Evolutionary conservation across 495 filamentous ascomycete species (phyloP).

Genomic region (Aspergillus incahuasiensis): DNA sequence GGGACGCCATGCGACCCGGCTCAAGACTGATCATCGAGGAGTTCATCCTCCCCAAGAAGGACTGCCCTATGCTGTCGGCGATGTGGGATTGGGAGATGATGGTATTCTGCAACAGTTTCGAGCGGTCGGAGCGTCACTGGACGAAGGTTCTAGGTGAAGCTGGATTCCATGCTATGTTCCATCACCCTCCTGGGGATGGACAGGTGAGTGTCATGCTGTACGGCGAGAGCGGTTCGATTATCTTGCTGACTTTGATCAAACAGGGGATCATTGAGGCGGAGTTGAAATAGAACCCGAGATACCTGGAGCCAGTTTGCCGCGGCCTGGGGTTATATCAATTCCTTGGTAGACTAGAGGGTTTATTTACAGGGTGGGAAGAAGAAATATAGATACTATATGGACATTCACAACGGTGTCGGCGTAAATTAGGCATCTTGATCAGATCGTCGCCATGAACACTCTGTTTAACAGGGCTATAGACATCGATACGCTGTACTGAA

Average conservation of each 20-base stretch:
- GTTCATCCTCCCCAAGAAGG: conserved; percentile 34
- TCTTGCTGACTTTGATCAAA: background rate
- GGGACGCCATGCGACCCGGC: conserved; percentile 33
- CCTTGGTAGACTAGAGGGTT: too few relatives aligned
- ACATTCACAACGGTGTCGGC: too few relatives aligned
- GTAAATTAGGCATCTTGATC: too few relatives aligned
- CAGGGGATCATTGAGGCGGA: background rate
- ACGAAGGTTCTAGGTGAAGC: conserved; percentile 24
- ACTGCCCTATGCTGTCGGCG: conserved; percentile 17
- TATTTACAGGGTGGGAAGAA: too few relatives aligned
- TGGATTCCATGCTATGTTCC: conserved; percentile 29
- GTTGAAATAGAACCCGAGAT: background rate
- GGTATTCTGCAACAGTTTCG: conserved; percentile 24
- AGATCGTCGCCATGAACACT: too few relatives aligned
- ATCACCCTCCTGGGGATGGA: conserved; percentile 18
- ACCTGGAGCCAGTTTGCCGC: too few relatives aligned
- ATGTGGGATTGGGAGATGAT: conserved; percentile 35
- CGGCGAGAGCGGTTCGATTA: background rate
- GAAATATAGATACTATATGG: too few relatives aligned
- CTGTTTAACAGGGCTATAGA: too few relatives aligned
- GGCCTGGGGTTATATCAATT: too few relatives aligned
- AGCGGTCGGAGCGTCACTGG: conserved; percentile 29
- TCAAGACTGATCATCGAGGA: conserved; percentile 39
- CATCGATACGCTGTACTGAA: too few relatives aligned
- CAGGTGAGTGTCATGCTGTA: background rate